These are phyloP conservation scores for Monilinia polystroma DNA, from an alignment of 2,329 filamentous ascomycete species.

Conservation along the genomic window DNA sequence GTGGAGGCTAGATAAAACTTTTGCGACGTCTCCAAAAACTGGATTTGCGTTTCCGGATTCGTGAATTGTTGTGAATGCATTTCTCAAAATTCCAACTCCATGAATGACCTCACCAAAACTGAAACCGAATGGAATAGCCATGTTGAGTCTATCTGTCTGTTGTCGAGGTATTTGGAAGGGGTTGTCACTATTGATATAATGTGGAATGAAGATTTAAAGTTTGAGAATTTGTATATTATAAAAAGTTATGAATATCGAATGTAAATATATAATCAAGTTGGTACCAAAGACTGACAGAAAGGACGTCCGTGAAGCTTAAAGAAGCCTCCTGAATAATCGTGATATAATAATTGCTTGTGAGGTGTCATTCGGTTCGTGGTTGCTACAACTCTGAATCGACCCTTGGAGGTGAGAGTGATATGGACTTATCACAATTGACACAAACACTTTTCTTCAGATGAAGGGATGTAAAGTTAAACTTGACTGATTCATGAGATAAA, in stretches of 20 bases:
- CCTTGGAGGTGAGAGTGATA: slow-evolving; percentile 12
- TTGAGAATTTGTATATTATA: neutral
- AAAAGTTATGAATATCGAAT: slow-evolving; percentile 8
- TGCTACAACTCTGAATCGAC: slow-evolving; percentile 8
- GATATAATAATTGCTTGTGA: slow-evolving; percentile 18
- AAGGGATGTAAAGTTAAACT: neutral
- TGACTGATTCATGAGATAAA: neutral
- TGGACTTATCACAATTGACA: slow-evolving; percentile 12
- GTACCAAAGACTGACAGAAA: slow-evolving; percentile 16
- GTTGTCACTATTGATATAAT: neutral
- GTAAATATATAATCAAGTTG: slow-evolving; percentile 8
- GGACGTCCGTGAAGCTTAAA: slow-evolving; percentile 21
- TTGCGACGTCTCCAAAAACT: slow-evolving; percentile 20
- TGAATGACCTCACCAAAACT: slow-evolving; percentile 22
- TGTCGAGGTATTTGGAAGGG: neutral
- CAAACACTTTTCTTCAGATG: neutral
- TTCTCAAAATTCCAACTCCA: slow-evolving; percentile 18
- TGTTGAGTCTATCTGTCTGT: neutral
- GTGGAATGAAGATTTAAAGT: neutral
- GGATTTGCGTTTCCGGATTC: slow-evolving; percentile 15
- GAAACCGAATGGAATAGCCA: slow-evolving; percentile 23
- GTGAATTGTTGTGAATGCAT: slow-evolving; percentile 18
- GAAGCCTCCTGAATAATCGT: slow-evolving; percentile 24
- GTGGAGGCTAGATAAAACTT: slow-evolving; percentile 18
- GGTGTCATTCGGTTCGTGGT: slow-evolving; percentile 21